Base-by-base conservation (phyloP, 495 filamentous ascomycete species). In the Talaromyces adpressus region DNA sequence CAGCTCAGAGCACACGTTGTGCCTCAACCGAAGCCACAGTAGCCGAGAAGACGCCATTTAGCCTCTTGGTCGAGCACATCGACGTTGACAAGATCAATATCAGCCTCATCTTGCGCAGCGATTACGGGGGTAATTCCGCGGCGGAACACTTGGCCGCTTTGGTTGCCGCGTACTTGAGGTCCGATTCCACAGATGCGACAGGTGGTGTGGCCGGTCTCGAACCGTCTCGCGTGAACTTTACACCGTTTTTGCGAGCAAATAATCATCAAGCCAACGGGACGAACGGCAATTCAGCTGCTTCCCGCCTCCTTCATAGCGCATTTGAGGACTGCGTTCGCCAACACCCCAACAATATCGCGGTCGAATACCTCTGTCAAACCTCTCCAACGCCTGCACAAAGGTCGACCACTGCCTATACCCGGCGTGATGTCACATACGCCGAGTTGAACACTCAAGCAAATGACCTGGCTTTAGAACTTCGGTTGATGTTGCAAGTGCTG, bases 391-490 rank as follows among this genome's bases (percentile, higher is more conserved):
- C 51, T 54, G 51, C 18, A 25, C 51, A 25, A 54, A 54, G 51
- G 27, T 4, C 51, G 1, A 22, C 51, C 0, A 54, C 51, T 12
- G n/a, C 23, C 8, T 27, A 54, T 54, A 20, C 2, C 51, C 51
- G 51, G 8, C 51, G 51, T 54, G 51, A 54, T 54, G 51, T 54
- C 23, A 54, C 51, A 9, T 54, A 54, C 22, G 23, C 51, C 9
- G 51, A 54, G 18, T 27, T 54, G 51, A 54, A 54, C 51, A 20
- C 51, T 54, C 51, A 54, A 54, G 51, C 51, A 20, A 54, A 54
- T 20, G 51, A 54, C 1, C 51, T 54, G 51, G 51, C 51, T 20
- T 25, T 20, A 8, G 51, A 54, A 54, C 23, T 54, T 20, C 20
- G 51, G 11, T 27, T 54, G 23, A 20, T 54, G n/a, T 25, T 54